These are phyloP conservation scores for Cryptosporidium viatorum DNA, from an alignment of 169 alveolate genomes.

Conservation along the genomic window DNA sequence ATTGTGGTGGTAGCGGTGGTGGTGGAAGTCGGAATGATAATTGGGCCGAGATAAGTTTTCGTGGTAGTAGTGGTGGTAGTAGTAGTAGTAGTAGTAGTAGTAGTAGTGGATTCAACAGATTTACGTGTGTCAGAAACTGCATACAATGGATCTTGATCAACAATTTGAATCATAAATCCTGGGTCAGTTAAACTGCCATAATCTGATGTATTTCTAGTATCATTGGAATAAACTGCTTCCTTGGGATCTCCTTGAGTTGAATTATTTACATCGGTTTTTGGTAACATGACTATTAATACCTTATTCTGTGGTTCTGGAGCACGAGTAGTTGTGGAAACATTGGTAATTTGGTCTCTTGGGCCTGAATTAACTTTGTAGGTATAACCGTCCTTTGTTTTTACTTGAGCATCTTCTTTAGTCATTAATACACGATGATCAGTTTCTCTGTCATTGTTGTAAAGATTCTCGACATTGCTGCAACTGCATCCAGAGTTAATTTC, in stretches of 20 bases:
- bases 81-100: neutral
- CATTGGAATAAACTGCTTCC: neutral
- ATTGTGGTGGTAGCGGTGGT: neutral
- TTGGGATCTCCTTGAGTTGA: neutral
- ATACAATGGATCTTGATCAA: neutral
- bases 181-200: neutral
- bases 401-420: neutral
- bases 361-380: neutral
- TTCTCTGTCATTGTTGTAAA: neutral
- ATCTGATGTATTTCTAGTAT: neutral
- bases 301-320: neutral
- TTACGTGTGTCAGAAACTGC: neutral
- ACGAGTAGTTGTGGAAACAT: neutral
- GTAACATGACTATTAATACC: neutral
- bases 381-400: neutral
- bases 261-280: neutral
- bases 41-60: neutral
- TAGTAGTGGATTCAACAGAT: neutral
- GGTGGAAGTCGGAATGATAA: neutral
- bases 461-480: conserved; percentile 14
- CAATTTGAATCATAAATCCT: neutral
- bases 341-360: neutral
- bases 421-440: neutral
- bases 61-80: neutral
- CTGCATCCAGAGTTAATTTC: conserved; percentile 29